Evolutionary conservation across 1,284 basidiomycete species (phyloP).

Genomic region (Cerrena zonata): DNA sequence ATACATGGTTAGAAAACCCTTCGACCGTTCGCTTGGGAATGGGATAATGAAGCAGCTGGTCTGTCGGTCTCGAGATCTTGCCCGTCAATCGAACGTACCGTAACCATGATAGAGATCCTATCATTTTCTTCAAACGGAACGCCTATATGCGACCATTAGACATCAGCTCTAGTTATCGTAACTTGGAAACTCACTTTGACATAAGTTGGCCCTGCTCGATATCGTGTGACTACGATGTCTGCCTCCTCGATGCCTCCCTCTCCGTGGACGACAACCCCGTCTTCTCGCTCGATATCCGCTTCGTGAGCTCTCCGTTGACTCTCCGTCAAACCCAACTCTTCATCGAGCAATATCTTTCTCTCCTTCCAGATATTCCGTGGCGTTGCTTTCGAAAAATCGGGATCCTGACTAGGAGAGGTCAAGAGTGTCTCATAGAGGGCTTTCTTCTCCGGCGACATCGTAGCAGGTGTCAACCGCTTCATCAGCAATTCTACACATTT

Average conservation of each 20-base stretch:
- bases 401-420: neutral
- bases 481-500: too few relatives aligned
- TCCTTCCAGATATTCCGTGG: slow-evolving; percentile 39
- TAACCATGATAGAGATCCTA: slow-evolving; percentile 78
- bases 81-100: slow-evolving; percentile 69
- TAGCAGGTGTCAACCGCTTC: slow-evolving; percentile 13
- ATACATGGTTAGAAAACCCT: slow-evolving; percentile 35
- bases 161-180: neutral
- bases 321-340: slow-evolving; percentile 45
- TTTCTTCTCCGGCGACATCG: slow-evolving; percentile 37
- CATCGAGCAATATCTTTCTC: slow-evolving; percentile 54
- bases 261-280: slow-evolving; percentile 46
- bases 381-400: slow-evolving; percentile 6
- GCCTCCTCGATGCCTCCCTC: slow-evolving; percentile 38
- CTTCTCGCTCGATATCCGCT: slow-evolving; percentile 49
- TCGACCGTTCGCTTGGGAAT: slow-evolving; percentile 37
- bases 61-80: slow-evolving; percentile 57
- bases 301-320: slow-evolving; percentile 51
- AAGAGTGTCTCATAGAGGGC: slow-evolving; percentile 38
- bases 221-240: slow-evolving; percentile 67
- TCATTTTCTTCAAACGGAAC: slow-evolving; percentile 49
- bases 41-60: slow-evolving; percentile 59
- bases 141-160: slow-evolving; percentile 44
- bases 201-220: slow-evolving; percentile 63
- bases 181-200: slow-evolving; percentile 42